Base-by-base conservation (phyloP, 441 rosid genomes). In the Eutrema salsugineum region DNA sequence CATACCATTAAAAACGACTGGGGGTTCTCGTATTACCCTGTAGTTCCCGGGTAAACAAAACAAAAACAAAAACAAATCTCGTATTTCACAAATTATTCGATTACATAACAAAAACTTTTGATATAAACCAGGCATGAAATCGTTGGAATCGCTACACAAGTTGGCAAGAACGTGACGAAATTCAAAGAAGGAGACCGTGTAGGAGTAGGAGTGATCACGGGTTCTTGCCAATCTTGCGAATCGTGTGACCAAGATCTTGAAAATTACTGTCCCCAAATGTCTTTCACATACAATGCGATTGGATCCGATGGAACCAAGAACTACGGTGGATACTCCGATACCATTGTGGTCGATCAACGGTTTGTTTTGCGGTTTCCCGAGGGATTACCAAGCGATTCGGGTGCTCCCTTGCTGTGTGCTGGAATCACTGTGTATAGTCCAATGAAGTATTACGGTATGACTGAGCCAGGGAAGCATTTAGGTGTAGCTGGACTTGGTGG, bases 11-110 rank as follows among this genome's bases (percentile, higher is more conserved):
- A 63, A 68, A 83, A 89, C 48, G 89, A 91, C 17, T 91, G 95
- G 95, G 95, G 95, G n/a, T 85, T 76, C 77, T 81, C 97, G 27
- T 82, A 70, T 83, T 91, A 86, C 65, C 97, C 95, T 15, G 84
- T 89, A 3, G 91, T 91, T 39, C 97, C 97, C 0, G 97, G 95
- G 93, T 91, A 79, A 63, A 28, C 63, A 72, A 11, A 7, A 8
- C 19, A 39, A 9, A 0, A 11, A 2, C 10, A 75, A 28, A 72
- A 73, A 15, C 70, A 77, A 5, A 77, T 35, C 2, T 55, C 7
- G 3, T 19, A 16, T 11, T 32, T 33, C 22, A 24, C 6, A 36
- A 2, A 8, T 6, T 10, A 32, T 35, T 3, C 10, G 2, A 8
- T 46, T 35, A 24, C 36, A 43, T 46, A 11, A 39, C 22, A 19